A percentile compares a stretch with the other conserved stretches of the same genome.
phyloP scores from a whole-genome alignment of 768 basidiomycete genomes.

The Dictyophora rubrovolvata region DNA sequence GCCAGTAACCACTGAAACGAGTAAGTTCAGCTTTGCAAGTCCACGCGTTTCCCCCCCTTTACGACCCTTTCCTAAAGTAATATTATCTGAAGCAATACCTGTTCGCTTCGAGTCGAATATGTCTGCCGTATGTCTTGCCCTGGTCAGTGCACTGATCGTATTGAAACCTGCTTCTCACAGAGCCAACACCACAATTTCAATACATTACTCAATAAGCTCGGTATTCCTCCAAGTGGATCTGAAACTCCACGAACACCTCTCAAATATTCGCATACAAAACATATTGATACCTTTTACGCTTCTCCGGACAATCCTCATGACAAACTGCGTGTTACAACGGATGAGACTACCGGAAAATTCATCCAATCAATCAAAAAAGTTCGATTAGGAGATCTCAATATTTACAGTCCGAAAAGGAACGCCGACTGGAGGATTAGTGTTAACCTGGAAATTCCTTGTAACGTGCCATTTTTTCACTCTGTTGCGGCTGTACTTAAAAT shows the following conservation, averaged over 20 bases:
- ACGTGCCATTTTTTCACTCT: conserved; percentile 18
- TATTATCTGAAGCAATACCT: conserved; percentile 49
- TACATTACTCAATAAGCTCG: conserved; percentile 73
- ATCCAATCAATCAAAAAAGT: conserved; percentile 68
- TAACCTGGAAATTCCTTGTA: conserved; percentile 82
- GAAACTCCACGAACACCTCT: conserved; percentile 47
- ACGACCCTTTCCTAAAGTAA: conserved; percentile 28
- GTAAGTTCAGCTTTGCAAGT: conserved; percentile 35
- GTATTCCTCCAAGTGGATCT: conserved; percentile 43
- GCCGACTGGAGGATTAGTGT: conserved; percentile 95
- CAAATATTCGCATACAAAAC: conserved; percentile 63
- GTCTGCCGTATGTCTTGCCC: conserved; percentile 54
- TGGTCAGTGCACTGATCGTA: conserved; percentile 8
- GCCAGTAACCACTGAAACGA: conserved; percentile 76
- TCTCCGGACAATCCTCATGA: conserved; percentile 25
- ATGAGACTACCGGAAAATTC: conserved; percentile 60
- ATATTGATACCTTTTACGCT: conserved; percentile 72
- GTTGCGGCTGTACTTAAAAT: not conserved
- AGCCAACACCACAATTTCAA: conserved; percentile 85
- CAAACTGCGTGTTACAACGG: conserved; percentile 71
- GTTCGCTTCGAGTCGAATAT: conserved; percentile 88
- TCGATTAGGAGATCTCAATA: conserved; percentile 78
- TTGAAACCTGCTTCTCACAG: conserved; percentile 29
- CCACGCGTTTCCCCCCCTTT: not conserved
- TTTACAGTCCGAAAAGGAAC: conserved; percentile 68